Percentiles rank a stretch among this genome's conserved stretches.
phyloP scores from a whole-genome alignment of 225 moss, liverwort and hornwort species.

The Ulota crispa region DNA sequence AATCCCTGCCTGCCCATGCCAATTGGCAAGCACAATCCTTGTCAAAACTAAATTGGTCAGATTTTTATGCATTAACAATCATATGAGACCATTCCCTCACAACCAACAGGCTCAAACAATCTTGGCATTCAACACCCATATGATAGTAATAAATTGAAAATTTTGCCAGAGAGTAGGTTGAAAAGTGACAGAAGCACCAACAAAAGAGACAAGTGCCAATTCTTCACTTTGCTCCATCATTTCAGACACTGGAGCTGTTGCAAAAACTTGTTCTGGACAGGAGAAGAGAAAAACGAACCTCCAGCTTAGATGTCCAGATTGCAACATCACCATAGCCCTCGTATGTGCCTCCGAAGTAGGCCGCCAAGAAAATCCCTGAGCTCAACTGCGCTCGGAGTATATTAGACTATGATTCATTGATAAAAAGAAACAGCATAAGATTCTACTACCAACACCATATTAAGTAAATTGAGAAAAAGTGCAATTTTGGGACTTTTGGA shows the following conservation, averaged over 20 bases:
- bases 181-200: neutral
- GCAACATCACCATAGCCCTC: slow-evolving; percentile 74
- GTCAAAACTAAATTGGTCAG: neutral
- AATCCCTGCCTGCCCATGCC: slow-evolving; percentile 45
- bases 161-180: neutral
- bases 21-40: slow-evolving; percentile 15
- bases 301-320: slow-evolving; percentile 73
- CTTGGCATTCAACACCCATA: neutral
- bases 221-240: neutral
- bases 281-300: slow-evolving; percentile 45
- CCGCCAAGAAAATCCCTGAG: slow-evolving; percentile 60
- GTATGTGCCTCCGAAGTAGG: slow-evolving; percentile 74
- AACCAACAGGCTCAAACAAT: neutral
- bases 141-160: neutral
- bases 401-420: neutral
- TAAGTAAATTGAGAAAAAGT: no score
- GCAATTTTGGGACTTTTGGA: no score
- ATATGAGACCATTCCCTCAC: neutral
- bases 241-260: neutral
- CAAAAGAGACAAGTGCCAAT: neutral
- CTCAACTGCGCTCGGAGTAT: slow-evolving; percentile 39
- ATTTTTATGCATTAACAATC: neutral
- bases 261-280: neutral
- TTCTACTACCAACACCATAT: neutral
- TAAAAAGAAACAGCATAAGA: neutral